These are phyloP conservation scores for Pseudogymnoascus sp. DNA, from an alignment of 2,329 filamentous ascomycete species.

Conservation along the genomic window DNA sequence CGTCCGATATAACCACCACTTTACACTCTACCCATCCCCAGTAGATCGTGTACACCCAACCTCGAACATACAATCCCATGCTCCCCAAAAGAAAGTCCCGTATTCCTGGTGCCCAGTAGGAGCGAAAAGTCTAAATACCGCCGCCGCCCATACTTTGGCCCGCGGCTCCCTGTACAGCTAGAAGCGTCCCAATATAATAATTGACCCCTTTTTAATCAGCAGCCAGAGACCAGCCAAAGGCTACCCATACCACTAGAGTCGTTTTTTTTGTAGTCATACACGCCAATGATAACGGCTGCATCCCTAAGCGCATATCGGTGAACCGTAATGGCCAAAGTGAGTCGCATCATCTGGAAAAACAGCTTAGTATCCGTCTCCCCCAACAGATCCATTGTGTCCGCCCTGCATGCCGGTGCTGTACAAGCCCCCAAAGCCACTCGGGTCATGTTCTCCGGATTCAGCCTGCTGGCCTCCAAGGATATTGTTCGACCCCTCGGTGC, in stretches of 20 bases:
- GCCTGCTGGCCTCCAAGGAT: conserved; percentile 27
- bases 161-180: conserved; percentile 26
- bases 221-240: conserved; percentile 3
- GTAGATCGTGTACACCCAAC: conserved; percentile 8
- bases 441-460: conserved; percentile 29
- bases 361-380: conserved; percentile 44
- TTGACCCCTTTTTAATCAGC: conserved; percentile 9
- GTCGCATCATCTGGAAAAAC: background rate
- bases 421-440: conserved; percentile 32
- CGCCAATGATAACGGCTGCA: conserved; percentile 5
- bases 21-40: conserved; percentile 1
- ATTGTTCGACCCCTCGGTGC: conserved; percentile 28
- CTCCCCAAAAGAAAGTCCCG: conserved; percentile 2
- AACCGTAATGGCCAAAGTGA: conserved; percentile 2
- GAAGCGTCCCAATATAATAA: conserved; percentile 10
- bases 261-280: conserved; percentile 4
- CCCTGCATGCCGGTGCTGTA: conserved; percentile 43
- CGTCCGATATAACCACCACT: background rate
- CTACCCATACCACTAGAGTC: conserved; percentile 5
- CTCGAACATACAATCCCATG: background rate
- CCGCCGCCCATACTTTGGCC: conserved; percentile 23
- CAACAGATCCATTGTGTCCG: conserved; percentile 51
- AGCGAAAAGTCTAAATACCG: conserved; percentile 27
- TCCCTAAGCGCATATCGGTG: background rate
- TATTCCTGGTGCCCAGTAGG: conserved; percentile 17